These are phyloP conservation scores for Boletus bicolor DNA, from an alignment of 768 basidiomycete genomes.

Conservation along the genomic window DNA sequence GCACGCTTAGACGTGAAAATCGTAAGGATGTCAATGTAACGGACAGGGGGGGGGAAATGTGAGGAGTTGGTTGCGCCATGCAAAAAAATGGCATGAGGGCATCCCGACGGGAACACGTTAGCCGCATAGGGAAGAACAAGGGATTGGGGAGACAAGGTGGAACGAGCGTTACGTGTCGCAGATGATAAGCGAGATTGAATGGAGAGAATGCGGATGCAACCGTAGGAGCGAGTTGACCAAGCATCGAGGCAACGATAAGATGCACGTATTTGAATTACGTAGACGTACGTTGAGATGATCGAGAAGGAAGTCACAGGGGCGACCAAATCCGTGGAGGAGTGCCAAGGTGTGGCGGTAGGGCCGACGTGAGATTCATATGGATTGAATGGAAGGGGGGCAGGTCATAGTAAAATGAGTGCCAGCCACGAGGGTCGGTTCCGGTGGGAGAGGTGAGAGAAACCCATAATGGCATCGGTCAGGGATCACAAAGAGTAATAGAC, in stretches of 20 bases:
- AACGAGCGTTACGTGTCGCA: conserved; percentile 13
- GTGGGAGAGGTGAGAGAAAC: neutral
- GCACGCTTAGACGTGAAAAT: conserved; percentile 46
- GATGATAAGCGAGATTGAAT: conserved; percentile 8
- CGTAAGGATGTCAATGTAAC: conserved; percentile 6
- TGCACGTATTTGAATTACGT: conserved; percentile 14
- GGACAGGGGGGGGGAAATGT: conserved; percentile 4
- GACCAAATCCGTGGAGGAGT: neutral
- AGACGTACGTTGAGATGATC: conserved; percentile 7
- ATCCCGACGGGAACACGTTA: conserved; percentile 8
- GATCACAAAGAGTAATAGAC: neutral
- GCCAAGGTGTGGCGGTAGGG: neutral
- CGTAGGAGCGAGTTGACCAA: neutral
- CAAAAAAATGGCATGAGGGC: neutral
- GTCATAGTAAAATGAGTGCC: neutral
- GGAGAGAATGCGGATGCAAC: conserved; percentile 11
- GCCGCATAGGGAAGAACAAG: conserved; percentile 1
- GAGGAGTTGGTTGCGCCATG: neutral
- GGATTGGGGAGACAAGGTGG: conserved; percentile 12
- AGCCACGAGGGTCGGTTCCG: conserved; percentile 13
- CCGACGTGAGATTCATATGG: neutral
- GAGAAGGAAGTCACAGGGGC: conserved; percentile 2
- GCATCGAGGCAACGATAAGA: conserved; percentile 4
- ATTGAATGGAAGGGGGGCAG: conserved; percentile 1
- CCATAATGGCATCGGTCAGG: conserved; percentile 7